Conservation (phyloP, 768 basidiomycete species). For the Hygrocybe punicea region DNA sequence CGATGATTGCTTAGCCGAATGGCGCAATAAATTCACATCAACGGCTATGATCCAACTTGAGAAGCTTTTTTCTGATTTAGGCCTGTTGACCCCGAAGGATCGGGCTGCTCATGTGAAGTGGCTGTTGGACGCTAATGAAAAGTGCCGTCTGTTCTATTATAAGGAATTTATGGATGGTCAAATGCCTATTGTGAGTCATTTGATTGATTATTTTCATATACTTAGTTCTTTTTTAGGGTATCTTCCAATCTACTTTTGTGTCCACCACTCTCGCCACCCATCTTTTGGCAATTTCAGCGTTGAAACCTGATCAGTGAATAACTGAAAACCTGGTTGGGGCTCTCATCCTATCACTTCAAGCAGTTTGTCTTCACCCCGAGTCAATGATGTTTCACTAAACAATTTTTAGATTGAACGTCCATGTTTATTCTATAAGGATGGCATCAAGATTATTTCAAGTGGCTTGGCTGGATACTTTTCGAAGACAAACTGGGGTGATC, state of each 20-base stretch:
- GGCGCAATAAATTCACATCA: too few species aligned
- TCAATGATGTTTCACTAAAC: background rate
- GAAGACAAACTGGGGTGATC: background rate
- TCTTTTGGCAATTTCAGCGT: background rate
- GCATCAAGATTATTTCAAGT: background rate
- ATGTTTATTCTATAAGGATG: background rate
- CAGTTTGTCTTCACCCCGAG: background rate
- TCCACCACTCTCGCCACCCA: background rate
- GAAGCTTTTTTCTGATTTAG: background rate
- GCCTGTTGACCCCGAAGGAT: background rate
- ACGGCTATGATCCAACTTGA: background rate
- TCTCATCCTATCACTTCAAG: background rate
- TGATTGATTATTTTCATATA: too few species aligned
- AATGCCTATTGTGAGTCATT: background rate
- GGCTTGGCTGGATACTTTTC: background rate
- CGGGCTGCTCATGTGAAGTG: background rate
- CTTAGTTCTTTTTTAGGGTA: too few species aligned
- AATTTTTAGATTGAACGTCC: background rate
- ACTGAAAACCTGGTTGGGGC: background rate
- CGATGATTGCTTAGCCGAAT: background rate
- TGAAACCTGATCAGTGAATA: background rate
- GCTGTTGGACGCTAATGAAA: background rate
- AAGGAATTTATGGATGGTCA: background rate
- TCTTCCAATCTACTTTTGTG: background rate
- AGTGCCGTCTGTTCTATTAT: background rate